Evolutionary conservation across 306 rosid genomes (phyloP), one percentile per base, ranked within the genome.

Genomic region (Cucurbita argyrosperma): DNA sequence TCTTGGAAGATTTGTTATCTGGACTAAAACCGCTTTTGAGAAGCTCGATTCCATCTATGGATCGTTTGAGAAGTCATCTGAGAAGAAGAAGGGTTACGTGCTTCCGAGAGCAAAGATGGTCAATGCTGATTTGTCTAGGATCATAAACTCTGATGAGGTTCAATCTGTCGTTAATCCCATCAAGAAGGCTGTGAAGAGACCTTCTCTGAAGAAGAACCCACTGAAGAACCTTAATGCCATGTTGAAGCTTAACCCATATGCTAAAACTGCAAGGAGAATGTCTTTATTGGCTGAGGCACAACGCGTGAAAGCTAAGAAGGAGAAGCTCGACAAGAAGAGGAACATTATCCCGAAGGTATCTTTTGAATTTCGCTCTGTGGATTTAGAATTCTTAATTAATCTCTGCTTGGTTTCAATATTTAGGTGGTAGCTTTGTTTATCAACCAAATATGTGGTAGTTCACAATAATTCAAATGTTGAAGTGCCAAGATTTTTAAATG

Each of bases 1-100:
- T 71, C 85, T 92, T 0, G 96, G 96, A 0, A 81, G 97, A 77
- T 88, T 92, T 5, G 91, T 92, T 10, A 80, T 92, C 52, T 92
- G 98, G 98, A 92, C 96, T 0, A 88, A 90, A 43, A 80, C 91
- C 6, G 96, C 98, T 19, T 85, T 92, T n/a, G 96, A 92, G 91
- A 92, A 88, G 77, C 79, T 92, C 0, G 98, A 92, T 42, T 90
- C 98, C 0, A 86, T 92, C 14, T 92, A 92, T 14, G 96, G 98
- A 0, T 82, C 98, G 0, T 90, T 92, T 10, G 96, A 92, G 6
- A 92, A 83, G 86, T 11, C 74, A 0, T 88, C 96, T 0, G 91
- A 85, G 85, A 88, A 87, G 90, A 92, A 92, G 87, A 88, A 84
- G 73, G 90, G 90, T 0, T 90, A 88, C 4, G 64, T 90, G 6